Evolutionary conservation across 1,139 yeast species (phyloP).

Genomic region (Meyerozyma elateridarum): DNA sequence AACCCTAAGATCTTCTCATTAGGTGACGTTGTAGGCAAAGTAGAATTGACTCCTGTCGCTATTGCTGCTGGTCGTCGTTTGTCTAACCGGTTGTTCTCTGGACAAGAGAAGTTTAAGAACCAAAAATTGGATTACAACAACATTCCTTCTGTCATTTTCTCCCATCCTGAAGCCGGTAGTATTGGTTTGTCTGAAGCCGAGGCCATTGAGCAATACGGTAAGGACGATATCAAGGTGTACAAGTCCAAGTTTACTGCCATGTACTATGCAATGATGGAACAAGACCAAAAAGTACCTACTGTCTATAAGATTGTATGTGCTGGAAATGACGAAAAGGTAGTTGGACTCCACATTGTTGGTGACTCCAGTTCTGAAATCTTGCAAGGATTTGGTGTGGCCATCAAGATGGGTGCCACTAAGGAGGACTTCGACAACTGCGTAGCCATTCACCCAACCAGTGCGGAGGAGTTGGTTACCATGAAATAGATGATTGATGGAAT

Average conservation of each 20-base stretch:
- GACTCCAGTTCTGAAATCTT: slow-evolving; percentile 86
- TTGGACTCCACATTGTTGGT: slow-evolving; percentile 92
- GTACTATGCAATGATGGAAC: slow-evolving; percentile 81
- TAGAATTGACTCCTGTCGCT: slow-evolving; percentile 96
- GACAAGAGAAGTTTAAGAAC: slow-evolving; percentile 61
- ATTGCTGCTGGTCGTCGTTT: slow-evolving; percentile 97
- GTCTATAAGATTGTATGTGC: slow-evolving; percentile 76
- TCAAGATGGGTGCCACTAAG: slow-evolving; percentile 97
- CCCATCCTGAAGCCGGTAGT: slow-evolving; percentile 97
- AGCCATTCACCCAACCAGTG: slow-evolving; percentile 97
- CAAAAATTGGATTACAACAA: slow-evolving; percentile 78
- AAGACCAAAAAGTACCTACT: slow-evolving; percentile 75
- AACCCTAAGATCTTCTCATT: slow-evolving; percentile 72
- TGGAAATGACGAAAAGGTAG: slow-evolving; percentile 86
- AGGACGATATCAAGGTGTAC: slow-evolving; percentile 76
- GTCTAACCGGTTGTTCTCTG: slow-evolving; percentile 81
- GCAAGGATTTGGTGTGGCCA: slow-evolving; percentile 97
- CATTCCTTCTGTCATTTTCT: slow-evolving; percentile 87
- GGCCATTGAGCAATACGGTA: slow-evolving; percentile 76
- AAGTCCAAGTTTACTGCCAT: slow-evolving; percentile 80
- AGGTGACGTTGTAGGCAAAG: slow-evolving; percentile 90
- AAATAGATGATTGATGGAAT: slow-evolving; percentile 25
- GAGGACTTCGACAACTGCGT: slow-evolving; percentile 91
- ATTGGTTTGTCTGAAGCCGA: slow-evolving; percentile 79
- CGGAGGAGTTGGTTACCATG: slow-evolving; percentile 95